phyloP scores from a whole-genome alignment of 768 basidiomycete genomes.

The Mycena alexandri region DNA sequence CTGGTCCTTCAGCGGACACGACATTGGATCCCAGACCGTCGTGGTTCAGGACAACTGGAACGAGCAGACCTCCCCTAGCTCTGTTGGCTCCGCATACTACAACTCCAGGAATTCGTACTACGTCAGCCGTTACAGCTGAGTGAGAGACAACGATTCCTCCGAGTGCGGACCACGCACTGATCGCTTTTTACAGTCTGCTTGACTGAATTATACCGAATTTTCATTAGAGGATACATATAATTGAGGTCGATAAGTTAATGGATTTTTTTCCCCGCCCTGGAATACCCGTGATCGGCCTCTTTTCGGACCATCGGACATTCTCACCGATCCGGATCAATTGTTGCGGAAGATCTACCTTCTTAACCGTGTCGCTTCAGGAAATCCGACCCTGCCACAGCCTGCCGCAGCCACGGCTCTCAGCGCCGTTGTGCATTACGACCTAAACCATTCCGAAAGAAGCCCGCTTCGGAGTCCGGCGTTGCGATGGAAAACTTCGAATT shows the following conservation, averaged over 20 bases:
- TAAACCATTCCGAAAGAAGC: too few relatives aligned
- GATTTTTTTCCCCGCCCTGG: not conserved
- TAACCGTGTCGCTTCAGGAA: too few relatives aligned
- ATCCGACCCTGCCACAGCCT: too few relatives aligned
- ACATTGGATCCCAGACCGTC: slow-evolving; percentile 54
- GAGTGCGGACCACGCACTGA: not conserved
- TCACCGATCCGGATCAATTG: too few relatives aligned
- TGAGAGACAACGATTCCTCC: not conserved
- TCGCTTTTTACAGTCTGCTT: not conserved
- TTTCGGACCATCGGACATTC: too few relatives aligned
- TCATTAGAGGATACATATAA: not conserved
- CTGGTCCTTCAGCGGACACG: slow-evolving; percentile 55
- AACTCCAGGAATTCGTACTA: slow-evolving; percentile 45
- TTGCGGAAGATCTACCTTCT: too few relatives aligned
- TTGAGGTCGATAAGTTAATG: slow-evolving; percentile 22
- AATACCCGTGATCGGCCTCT: too few relatives aligned
- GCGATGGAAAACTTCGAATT: slow-evolving; percentile 6
- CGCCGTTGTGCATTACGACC: too few relatives aligned
- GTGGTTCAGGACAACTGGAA: slow-evolving; percentile 58
- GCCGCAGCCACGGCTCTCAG: too few relatives aligned
- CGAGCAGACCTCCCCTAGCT: slow-evolving; percentile 40
- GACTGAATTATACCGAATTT: not conserved
- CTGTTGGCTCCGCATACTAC: slow-evolving; percentile 52
- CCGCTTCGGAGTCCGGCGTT: too few relatives aligned
- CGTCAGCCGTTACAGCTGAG: slow-evolving; percentile 23